phyloP scores from a whole-genome alignment of 2,329 filamentous ascomycete species.

The Pseudocercospora vitis region DNA sequence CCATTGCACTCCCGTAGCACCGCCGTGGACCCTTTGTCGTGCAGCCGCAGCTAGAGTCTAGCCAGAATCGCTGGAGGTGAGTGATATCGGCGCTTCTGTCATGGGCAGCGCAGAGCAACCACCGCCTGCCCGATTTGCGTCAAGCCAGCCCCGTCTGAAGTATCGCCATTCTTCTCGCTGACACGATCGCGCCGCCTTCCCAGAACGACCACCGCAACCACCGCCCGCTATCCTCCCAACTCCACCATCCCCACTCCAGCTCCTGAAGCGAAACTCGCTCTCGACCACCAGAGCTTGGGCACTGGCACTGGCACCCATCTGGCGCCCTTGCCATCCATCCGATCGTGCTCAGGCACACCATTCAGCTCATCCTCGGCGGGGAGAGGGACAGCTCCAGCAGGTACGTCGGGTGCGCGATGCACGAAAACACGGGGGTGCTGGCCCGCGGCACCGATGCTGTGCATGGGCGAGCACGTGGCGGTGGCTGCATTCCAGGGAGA shows the following conservation, averaged over 20 bases:
- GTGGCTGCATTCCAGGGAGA: constrained; percentile 18
- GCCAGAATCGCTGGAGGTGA: constrained; percentile 5
- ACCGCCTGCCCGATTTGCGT: constrained; percentile 2
- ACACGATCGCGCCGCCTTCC: background rate
- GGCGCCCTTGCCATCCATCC: too few relatives aligned
- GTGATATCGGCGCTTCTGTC: constrained; percentile 2
- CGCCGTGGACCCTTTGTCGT: background rate
- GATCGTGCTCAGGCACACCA: background rate
- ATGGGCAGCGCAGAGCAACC: constrained; percentile 1
- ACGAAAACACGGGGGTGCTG: background rate
- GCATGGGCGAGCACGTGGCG: constrained; percentile 25
- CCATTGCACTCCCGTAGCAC: too few relatives aligned
- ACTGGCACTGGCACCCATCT: too few relatives aligned
- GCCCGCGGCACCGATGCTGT: constrained; percentile 15
- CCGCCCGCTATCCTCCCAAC: too few relatives aligned
- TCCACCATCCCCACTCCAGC: too few relatives aligned
- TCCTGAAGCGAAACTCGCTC: constrained; percentile 2
- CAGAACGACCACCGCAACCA: background rate
- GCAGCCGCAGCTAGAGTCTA: constrained; percentile 1
- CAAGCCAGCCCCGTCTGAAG: constrained; percentile 1
- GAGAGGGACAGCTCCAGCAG: background rate
- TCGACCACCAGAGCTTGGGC: background rate
- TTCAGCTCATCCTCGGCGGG: background rate
- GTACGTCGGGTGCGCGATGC: constrained; percentile 1
- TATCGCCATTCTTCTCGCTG: background rate